Evolutionary conservation across 129 eudicot genomes (phyloP).

Genomic region (Flaveria robusta): DNA sequence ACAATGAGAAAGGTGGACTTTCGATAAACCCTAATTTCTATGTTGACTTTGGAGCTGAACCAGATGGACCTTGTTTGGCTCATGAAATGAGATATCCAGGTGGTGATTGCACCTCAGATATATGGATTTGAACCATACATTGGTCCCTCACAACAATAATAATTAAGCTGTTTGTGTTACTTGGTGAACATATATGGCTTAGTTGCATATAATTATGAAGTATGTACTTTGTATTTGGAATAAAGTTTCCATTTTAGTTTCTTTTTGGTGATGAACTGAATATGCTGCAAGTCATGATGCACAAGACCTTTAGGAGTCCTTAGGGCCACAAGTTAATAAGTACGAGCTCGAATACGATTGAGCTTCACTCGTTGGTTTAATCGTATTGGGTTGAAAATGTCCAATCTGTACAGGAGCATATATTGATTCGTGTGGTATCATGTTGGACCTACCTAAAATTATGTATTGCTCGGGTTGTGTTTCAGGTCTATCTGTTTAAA

Average conservation of each 20-base stretch:
- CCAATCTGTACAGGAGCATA: too few species aligned
- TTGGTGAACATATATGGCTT: conserved; percentile 7
- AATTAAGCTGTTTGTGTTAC: conserved; percentile 5
- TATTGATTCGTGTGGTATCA: too few species aligned
- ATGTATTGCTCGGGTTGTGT: too few species aligned
- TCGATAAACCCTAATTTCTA: conserved; percentile 68
- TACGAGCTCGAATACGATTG: too few species aligned
- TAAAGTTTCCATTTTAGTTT: conserved; percentile 6
- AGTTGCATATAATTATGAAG: conserved; percentile 4
- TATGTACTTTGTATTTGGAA: conserved; percentile 22
- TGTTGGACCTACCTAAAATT: too few species aligned
- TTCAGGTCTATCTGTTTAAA: too few species aligned
- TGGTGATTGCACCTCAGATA: conserved; percentile 99
- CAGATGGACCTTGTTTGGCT: conserved; percentile 94
- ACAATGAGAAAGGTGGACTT: conserved; percentile 81
- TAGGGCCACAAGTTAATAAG: too few species aligned
- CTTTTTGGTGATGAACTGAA: neutral
- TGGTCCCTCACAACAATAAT: conserved; percentile 12
- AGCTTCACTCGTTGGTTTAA: too few species aligned
- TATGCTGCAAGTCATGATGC: neutral
- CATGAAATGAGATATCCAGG: conserved; percentile 99
- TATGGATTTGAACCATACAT: conserved; percentile 58
- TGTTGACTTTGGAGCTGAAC: conserved; percentile 88
- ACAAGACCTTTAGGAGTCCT: neutral
- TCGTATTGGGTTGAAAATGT: too few species aligned